Evolutionary conservation across 73 alveolate species (phyloP).

Genomic region (Strombidium stylifer): DNA sequence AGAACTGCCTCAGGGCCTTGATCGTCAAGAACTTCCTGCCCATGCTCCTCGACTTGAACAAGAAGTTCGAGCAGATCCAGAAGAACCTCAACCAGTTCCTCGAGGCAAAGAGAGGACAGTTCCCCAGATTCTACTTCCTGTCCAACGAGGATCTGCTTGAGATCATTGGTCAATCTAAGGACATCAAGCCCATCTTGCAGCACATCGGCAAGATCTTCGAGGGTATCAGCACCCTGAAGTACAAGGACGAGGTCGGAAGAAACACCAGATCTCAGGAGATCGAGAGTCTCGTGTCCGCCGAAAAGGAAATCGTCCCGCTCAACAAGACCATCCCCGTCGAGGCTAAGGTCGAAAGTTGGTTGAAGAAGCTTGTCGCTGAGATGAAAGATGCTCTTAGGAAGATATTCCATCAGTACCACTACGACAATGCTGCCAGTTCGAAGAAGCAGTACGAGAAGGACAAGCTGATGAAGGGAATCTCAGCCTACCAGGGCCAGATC

Average conservation of each 20-base stretch:
- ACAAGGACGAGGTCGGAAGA: conserved; percentile 50
- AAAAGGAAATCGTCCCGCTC: conserved; percentile 86
- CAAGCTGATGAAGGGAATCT: conserved; percentile 59
- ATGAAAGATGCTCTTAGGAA: conserved; percentile 89
- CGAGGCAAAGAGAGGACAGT: conserved; percentile 95
- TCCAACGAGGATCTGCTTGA: conserved; percentile 99
- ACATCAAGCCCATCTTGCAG: conserved; percentile 95
- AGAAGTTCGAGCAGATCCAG: conserved; percentile 90
- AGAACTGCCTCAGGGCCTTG: conserved; percentile 59
- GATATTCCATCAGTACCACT: conserved; percentile 47
- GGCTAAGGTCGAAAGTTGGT: conserved; percentile 96
- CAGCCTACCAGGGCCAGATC: conserved; percentile 64
- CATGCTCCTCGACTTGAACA: conserved; percentile 53
- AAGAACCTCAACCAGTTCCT: conserved; percentile 94
- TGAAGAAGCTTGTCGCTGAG: conserved; percentile 83
- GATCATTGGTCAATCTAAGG: conserved; percentile 96
- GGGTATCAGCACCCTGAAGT: conserved; percentile 89
- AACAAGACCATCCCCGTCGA: conserved; percentile 83
- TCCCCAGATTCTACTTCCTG: conserved; percentile 99
- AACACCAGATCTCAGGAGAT: conserved; percentile 76
- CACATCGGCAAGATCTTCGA: conserved; percentile 98
- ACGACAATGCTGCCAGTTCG: conserved; percentile 25
- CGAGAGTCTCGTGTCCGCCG: conserved; percentile 92
- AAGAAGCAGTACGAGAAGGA: conserved; percentile 32
- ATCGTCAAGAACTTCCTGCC: conserved; percentile 57